phyloP scores from a whole-genome alignment of 768 basidiomycete genomes.

The Lyophyllum decastes region DNA sequence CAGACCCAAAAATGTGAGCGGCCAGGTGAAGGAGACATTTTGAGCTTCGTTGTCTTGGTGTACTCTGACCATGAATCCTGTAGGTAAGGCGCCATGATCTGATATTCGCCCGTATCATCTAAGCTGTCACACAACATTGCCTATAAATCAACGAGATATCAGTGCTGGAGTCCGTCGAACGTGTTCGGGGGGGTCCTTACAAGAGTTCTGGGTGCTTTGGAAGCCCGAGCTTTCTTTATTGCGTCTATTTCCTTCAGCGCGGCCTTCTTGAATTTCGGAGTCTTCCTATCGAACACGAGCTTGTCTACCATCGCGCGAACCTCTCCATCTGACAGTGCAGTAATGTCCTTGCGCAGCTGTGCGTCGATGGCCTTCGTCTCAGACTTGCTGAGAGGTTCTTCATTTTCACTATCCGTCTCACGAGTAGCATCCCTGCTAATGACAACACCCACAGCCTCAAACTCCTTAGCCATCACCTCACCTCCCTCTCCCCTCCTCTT shows the following conservation, averaged over 20 bases:
- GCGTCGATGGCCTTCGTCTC: no score
- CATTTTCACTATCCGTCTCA: no score
- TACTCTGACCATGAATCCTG: conserved; percentile 13
- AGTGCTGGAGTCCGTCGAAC: no score
- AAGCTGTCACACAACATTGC: neutral
- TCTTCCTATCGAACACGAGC: conserved; percentile 6
- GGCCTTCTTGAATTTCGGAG: conserved; percentile 2
- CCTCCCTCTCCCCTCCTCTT: conserved; percentile 11
- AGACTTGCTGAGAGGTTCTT: neutral
- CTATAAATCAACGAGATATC: neutral
- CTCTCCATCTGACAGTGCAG: conserved; percentile 3
- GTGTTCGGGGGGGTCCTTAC: no score
- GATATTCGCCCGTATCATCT: conserved; percentile 10
- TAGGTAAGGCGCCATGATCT: conserved; percentile 22
- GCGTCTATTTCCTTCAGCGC: conserved; percentile 5
- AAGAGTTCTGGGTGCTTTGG: no score
- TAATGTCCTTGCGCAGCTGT: conserved; percentile 8
- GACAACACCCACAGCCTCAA: conserved; percentile 7
- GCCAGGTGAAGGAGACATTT: conserved; percentile 23
- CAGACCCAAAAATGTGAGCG: conserved; percentile 24
- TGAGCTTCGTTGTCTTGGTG: conserved; percentile 13
- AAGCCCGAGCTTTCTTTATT: neutral
- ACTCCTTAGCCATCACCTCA: conserved; percentile 5
- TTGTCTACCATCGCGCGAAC: conserved; percentile 10
- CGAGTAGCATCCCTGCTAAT: neutral